phyloP scores from a whole-genome alignment of 2,329 filamentous ascomycete genomes.

The Atkinsonella texensis region DNA sequence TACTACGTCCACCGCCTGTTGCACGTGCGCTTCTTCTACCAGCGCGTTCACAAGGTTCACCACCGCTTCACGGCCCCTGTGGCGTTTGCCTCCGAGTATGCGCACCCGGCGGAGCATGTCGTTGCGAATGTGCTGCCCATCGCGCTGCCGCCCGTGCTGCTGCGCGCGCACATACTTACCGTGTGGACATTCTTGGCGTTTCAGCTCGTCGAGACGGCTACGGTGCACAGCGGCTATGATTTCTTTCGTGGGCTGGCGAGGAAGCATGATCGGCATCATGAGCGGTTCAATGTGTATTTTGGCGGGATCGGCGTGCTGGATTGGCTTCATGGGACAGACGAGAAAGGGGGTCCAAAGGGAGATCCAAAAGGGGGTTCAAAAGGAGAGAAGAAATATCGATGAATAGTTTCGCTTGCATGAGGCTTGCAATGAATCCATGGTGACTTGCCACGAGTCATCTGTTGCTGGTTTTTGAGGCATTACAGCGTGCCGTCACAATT shows the following conservation, averaged over 20 bases:
- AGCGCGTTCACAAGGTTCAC: slow-evolving; percentile 41
- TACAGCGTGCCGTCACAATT: too few relatives aligned
- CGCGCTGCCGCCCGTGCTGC: slow-evolving; percentile 32
- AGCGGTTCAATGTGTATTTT: slow-evolving; percentile 42
- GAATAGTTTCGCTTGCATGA: too few relatives aligned
- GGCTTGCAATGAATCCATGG: too few relatives aligned
- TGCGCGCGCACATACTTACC: slow-evolving; percentile 37
- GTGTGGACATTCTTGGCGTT: slow-evolving; percentile 37
- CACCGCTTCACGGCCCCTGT: slow-evolving; percentile 45
- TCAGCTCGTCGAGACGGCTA: slow-evolving; percentile 38
- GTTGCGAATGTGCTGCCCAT: slow-evolving; percentile 41
- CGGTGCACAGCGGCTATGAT: slow-evolving; percentile 46
- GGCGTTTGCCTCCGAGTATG: slow-evolving; percentile 42
- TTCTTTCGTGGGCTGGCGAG: slow-evolving; percentile 34
- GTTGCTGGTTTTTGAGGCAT: too few relatives aligned
- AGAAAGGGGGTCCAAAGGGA: slow-evolving; percentile 9
- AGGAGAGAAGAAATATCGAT: slow-evolving; percentile 1
- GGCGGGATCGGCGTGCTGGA: slow-evolving; percentile 40
- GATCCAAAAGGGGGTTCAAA: too few relatives aligned
- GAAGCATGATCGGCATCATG: slow-evolving; percentile 45
- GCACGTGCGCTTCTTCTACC: slow-evolving; percentile 36
- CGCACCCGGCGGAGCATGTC: slow-evolving; percentile 44
- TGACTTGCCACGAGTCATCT: too few relatives aligned
- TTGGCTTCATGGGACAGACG: slow-evolving; percentile 40
- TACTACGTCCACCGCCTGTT: slow-evolving; percentile 44